Conservation (phyloP, 768 basidiomycete species). For the Mycena vulgaris region DNA sequence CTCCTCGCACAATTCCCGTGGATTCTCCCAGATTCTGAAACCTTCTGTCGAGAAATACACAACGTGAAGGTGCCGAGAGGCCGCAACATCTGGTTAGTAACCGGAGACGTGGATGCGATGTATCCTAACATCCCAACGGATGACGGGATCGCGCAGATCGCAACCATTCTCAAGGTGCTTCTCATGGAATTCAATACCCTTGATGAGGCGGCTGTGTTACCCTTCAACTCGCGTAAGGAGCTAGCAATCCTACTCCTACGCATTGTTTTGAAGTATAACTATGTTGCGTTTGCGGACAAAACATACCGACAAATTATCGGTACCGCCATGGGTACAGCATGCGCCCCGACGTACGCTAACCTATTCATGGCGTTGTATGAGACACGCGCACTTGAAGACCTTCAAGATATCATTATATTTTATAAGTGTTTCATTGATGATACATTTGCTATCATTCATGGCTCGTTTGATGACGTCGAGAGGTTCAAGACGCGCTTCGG, state of each 20-base stretch:
- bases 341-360: constrained; percentile 35
- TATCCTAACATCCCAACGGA: too few relatives aligned
- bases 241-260: constrained; percentile 27
- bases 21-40: background rate
- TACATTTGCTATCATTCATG: constrained; percentile 23
- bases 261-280: constrained; percentile 30
- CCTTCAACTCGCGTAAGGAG: constrained; percentile 16
- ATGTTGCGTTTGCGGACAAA: constrained; percentile 25
- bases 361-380: constrained; percentile 29
- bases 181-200: constrained; percentile 22
- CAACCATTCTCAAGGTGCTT: background rate
- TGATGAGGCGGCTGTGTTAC: constrained; percentile 7
- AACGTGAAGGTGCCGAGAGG: background rate
- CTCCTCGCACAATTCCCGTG: too few relatives aligned
- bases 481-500: constrained; percentile 25
- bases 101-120: background rate
- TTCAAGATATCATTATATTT: constrained; percentile 19
- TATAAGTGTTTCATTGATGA: constrained; percentile 23
- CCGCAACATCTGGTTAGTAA: constrained; percentile 4
- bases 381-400: constrained; percentile 15
- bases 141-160: constrained; percentile 4
- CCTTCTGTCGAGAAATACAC: background rate
- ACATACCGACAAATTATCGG: constrained; percentile 30
- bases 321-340: constrained; percentile 35
- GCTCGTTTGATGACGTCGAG: constrained; percentile 22